These are phyloP conservation scores for Byssothecium circinans DNA, from an alignment of 2,329 filamentous ascomycete genomes.

Conservation along the genomic window DNA sequence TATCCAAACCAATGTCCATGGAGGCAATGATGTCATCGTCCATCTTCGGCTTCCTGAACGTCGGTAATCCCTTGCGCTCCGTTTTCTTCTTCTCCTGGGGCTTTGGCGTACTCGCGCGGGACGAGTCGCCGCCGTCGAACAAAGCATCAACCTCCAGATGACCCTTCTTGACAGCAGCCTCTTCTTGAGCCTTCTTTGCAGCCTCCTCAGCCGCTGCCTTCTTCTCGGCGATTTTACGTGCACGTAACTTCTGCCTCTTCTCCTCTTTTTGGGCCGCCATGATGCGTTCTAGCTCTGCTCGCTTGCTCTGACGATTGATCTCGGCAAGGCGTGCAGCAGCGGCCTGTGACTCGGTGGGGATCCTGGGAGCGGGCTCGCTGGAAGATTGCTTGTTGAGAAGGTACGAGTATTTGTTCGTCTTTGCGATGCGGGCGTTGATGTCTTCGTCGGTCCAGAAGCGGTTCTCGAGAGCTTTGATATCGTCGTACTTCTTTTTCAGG, in stretches of 20 bases:
- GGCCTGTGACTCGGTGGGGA: constrained; percentile 56
- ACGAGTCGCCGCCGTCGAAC: constrained; percentile 45
- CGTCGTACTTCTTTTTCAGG: constrained; percentile 71
- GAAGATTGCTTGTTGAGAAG: constrained; percentile 67
- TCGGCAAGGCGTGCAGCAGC: constrained; percentile 83
- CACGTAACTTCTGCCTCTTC: constrained; percentile 43
- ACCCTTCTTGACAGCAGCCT: constrained; percentile 26
- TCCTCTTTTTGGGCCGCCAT: constrained; percentile 87
- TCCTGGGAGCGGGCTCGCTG: constrained; percentile 58
- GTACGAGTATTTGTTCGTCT: constrained; percentile 56
- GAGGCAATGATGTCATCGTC: constrained; percentile 92
- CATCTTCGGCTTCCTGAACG: constrained; percentile 75
- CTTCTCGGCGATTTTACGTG: constrained; percentile 39
- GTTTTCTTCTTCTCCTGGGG: constrained; percentile 57
- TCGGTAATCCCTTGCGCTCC: constrained; percentile 59
- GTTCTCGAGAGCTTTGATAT: constrained; percentile 77
- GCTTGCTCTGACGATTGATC: constrained; percentile 82
- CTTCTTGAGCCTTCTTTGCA: constrained; percentile 49
- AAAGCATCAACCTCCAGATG: constrained; percentile 48
- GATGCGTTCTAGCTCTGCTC: constrained; percentile 84
- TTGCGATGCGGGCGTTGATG: constrained; percentile 75
- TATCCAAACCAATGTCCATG: constrained; percentile 88
- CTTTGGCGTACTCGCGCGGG: constrained; percentile 48
- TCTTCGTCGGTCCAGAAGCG: constrained; percentile 82
- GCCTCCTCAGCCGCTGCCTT: constrained; percentile 61